Conservation (phyloP, 1,139 yeast genomes). For the Blastobotrys elegans region DNA sequence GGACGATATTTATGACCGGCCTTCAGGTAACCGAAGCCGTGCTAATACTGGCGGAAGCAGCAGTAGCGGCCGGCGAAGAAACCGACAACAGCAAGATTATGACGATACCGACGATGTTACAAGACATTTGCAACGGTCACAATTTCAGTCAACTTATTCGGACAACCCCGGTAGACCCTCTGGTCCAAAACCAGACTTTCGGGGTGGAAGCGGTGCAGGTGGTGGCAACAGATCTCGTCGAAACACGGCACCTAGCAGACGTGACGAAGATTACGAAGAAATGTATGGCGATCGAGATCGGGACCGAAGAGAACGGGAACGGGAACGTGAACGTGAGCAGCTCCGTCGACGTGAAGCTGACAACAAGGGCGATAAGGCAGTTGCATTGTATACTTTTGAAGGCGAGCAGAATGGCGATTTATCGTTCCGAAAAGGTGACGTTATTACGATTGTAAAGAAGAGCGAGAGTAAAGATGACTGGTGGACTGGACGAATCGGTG, state of each 20-base stretch:
- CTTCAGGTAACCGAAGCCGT: constrained; percentile 18
- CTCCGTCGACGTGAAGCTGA: constrained; percentile 10
- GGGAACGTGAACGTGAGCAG: constrained; percentile 2
- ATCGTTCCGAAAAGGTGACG: constrained; percentile 90
- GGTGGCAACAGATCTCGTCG: neutral
- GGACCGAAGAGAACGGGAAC: constrained; percentile 17
- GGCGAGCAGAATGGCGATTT: constrained; percentile 92
- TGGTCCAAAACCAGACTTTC: constrained; percentile 47
- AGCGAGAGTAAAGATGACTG: constrained; percentile 89
- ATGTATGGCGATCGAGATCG: constrained; percentile 18
- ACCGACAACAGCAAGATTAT: constrained; percentile 18
- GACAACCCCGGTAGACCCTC: constrained; percentile 40
- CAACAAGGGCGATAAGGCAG: constrained; percentile 61
- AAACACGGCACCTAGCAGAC: neutral
- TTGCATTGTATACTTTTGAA: constrained; percentile 80
- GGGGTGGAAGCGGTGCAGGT: neutral
- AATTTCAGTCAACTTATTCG: constrained; percentile 29
- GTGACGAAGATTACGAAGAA: constrained; percentile 13
- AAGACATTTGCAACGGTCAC: constrained; percentile 33
- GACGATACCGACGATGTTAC: constrained; percentile 33
- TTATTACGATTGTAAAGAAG: constrained; percentile 80
- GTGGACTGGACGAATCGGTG: constrained; percentile 95
- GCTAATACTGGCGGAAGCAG: constrained; percentile 16
- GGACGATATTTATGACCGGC: constrained; percentile 72
- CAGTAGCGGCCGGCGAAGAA: constrained; percentile 16